Evolutionary conservation across 345 rosid species (phyloP), one percentile per base, ranked within the genome.

Genomic region (Populus davidiana): DNA sequence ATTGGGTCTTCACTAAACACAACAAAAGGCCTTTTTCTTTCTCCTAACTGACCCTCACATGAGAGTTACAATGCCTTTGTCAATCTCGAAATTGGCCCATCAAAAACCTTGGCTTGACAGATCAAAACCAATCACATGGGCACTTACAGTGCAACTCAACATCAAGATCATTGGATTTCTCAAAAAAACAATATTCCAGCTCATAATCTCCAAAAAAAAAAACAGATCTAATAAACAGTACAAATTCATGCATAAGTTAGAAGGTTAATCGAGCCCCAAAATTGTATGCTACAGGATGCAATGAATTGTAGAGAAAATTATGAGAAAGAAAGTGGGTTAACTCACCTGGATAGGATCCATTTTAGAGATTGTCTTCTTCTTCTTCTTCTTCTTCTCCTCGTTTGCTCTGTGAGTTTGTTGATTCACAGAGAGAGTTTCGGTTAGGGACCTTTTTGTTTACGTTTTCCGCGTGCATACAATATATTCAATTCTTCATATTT

Each of bases 271-370:
- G 27, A 68, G 47, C 16, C 33, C 52, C 43, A 10, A n/a, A 59
- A n/a, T 59, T 59, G 25, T 23, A n/a, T 9, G 25, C 64, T 8
- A 59, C 64, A 59, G 64, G 11, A 59, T 8, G 64, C 14, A 59
- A 9, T 59, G 29, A 23, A 8, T 59, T 14, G 18, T 20, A 0
- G 29, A 69, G 50, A 38, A 20, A 39, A 12, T 39, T 12, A 23
- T 23, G 29, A 59, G 61, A 61, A 25, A 27, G 17, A 38, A 50
- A 8, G 20, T 47, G 73, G 72, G 23, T 69, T 71, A 69, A 81
- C 81, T 78, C 83, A 85, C 88, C 86, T 81, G 86, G 75, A 50
- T 85, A 69, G 81, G 88, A 83, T 83, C 88, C 90, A 87, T 85
- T 52, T 36, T 14, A 31, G 69, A 20, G 29, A 11, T 69, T 38